Evolutionary conservation across 2,329 filamentous ascomycete species (phyloP).

Genomic region (Neonectria neomacrospora): DNA sequence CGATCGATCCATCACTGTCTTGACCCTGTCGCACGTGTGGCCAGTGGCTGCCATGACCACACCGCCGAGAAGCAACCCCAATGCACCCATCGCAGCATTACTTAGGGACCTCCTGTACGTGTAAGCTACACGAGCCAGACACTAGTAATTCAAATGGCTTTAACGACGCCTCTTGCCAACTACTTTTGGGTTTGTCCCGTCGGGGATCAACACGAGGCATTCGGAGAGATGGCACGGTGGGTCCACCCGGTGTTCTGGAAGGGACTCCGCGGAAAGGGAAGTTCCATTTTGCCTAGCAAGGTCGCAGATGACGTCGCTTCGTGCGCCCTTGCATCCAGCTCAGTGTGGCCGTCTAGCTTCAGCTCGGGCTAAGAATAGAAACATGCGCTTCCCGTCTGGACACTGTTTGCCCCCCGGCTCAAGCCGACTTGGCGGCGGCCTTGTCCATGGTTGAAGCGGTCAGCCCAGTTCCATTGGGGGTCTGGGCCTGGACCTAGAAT

Average conservation of each 20-base stretch:
- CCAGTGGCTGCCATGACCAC: background rate
- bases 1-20: background rate
- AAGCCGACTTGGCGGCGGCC: background rate
- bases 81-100: background rate
- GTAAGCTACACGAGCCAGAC: background rate
- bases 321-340: background rate
- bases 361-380: background rate
- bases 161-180: background rate
- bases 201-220: background rate
- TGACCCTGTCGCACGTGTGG: conserved; percentile 3
- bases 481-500: background rate
- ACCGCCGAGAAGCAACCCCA: background rate
- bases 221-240: background rate
- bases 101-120: background rate
- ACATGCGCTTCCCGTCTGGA: background rate
- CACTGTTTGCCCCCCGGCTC: background rate
- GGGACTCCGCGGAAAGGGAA: background rate
- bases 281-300: conserved; percentile 8
- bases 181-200: background rate
- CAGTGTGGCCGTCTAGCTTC: background rate
- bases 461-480: background rate
- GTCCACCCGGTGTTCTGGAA: conserved; percentile 9
- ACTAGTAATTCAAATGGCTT: background rate
- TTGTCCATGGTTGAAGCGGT: background rate
- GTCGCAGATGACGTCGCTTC: conserved; percentile 12